Evolutionary conservation across 495 filamentous ascomycete species (phyloP), one percentile per base, ranked within the genome.

Genomic region (Aspergillus affinis): DNA sequence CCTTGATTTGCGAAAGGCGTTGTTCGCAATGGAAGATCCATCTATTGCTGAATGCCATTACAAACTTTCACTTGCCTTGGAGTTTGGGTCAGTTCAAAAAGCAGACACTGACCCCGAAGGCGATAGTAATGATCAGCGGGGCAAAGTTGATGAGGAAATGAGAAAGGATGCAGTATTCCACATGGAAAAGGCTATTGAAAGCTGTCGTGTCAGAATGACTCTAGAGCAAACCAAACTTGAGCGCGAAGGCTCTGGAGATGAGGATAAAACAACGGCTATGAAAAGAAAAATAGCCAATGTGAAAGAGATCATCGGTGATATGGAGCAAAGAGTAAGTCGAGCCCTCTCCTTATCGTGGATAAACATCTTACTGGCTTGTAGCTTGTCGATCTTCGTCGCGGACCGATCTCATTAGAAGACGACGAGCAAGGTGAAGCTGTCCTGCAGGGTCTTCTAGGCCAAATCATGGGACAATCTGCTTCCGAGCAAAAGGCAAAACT

Each of bases 51-150:
- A 99, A 80, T 93, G 90, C 44, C 90, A 98, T 72, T 98, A 87
- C 78, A 97, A 97, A 72, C 85, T 98, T 48, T 96, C 95, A 2
- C 86, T 99, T 47, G 95, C 94, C 0, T 84, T 98, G 19, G 94
- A 99, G 72, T 98, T 98, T 62, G 88, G 89, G 13, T 91, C 91
- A 0, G 83, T 91, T n/a, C 90, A 83, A 32, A 82, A 86, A 45
- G 79, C 81, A 15, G 73, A 80, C 27, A 82, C 84, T 41, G 80
- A 82, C 30, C 67, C 75, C 19, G 60, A 64, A 9, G 64, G 69
- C 10, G 63, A 64, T 2, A 65, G 64, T 15, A 61, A 71, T 6
- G 64, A 60, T 12, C 65, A 74, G 19, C 78, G 76, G 7, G 61
- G 72, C 46, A 60, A 72, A 6, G 75, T 88, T 6, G 90, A 95